These are phyloP conservation scores for Penicillium sp. DNA, from an alignment of 2,329 filamentous ascomycete species.

Conservation along the genomic window DNA sequence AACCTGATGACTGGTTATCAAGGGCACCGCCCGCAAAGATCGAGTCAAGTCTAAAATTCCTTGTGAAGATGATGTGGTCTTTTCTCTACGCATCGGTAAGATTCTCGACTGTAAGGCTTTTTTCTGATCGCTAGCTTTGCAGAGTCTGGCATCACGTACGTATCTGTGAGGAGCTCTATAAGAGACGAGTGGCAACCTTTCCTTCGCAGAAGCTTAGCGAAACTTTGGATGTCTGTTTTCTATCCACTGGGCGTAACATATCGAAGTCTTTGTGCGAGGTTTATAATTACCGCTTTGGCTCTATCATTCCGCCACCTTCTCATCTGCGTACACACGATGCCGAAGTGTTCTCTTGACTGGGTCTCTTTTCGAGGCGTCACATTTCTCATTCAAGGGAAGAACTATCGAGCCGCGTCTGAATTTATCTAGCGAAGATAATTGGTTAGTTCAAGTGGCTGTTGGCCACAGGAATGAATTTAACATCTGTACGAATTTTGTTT, in stretches of 20 bases:
- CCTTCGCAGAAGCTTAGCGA: slow-evolving; percentile 37
- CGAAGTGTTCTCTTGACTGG: slow-evolving; percentile 42
- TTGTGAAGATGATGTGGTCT: background rate
- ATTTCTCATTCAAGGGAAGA: slow-evolving; percentile 23
- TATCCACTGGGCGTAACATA: slow-evolving; percentile 36
- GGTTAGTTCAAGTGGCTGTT: slow-evolving; percentile 31
- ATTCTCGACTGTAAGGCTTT: background rate
- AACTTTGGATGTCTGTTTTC: slow-evolving; percentile 42
- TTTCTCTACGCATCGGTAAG: background rate
- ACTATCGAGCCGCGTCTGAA: slow-evolving; percentile 31
- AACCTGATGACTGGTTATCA: background rate
- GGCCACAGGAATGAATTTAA: slow-evolving; percentile 34
- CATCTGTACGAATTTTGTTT: slow-evolving; percentile 27
- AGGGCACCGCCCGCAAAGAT: background rate
- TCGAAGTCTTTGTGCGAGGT: slow-evolving; percentile 30
- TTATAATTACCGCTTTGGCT: slow-evolving; percentile 20
- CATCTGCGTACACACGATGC: slow-evolving; percentile 40
- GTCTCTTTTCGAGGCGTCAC: slow-evolving; percentile 37
- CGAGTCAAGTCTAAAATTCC: background rate
- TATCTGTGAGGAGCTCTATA: slow-evolving; percentile 36
- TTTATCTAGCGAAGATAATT: slow-evolving; percentile 37
- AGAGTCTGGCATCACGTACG: slow-evolving; percentile 36
- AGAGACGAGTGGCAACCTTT: slow-evolving; percentile 30
- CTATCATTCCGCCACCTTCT: slow-evolving; percentile 13
- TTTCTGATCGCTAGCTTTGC: background rate